These are phyloP conservation scores for Yamadazyma akitaensis DNA, from an alignment of 805 yeast genomes.

Conservation along the genomic window DNA sequence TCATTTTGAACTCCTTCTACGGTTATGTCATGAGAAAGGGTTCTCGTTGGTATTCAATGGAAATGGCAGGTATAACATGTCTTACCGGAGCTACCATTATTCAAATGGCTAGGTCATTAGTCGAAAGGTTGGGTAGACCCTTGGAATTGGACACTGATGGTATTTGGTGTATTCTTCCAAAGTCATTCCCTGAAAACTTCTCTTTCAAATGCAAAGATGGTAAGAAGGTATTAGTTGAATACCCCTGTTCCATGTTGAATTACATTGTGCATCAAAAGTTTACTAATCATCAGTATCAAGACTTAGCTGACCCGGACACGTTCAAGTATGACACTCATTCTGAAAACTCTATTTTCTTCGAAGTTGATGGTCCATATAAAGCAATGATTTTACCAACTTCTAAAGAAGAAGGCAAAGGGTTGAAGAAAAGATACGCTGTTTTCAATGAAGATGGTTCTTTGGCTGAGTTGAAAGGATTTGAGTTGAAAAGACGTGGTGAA, in stretches of 20 bases:
- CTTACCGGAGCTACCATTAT: constrained; percentile 96
- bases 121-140: constrained; percentile 92
- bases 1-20: constrained; percentile 91
- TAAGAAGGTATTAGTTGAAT: constrained; percentile 70
- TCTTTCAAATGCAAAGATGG: constrained; percentile 72
- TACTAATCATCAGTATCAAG: constrained; percentile 94
- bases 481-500: constrained; percentile 95
- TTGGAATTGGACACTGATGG: constrained; percentile 98
- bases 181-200: constrained; percentile 88
- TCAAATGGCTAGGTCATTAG: constrained; percentile 92
- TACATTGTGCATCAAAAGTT: constrained; percentile 86
- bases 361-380: constrained; percentile 97
- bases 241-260: constrained; percentile 95
- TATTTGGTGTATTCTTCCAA: constrained; percentile 97
- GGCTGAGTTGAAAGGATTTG: constrained; percentile 96
- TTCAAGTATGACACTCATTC: constrained; percentile 72
- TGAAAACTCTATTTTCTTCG: constrained; percentile 94
- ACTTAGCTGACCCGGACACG: constrained; percentile 64
- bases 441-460: constrained; percentile 90
- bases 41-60: constrained; percentile 99
- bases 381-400: constrained; percentile 98
- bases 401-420: constrained; percentile 94
- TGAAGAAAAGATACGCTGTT: constrained; percentile 95
- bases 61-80: constrained; percentile 99
- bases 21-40: constrained; percentile 99